These are phyloP conservation scores for Stemphylium lycopersici DNA, from an alignment of 2,329 filamentous ascomycete species.

Conservation along the genomic window DNA sequence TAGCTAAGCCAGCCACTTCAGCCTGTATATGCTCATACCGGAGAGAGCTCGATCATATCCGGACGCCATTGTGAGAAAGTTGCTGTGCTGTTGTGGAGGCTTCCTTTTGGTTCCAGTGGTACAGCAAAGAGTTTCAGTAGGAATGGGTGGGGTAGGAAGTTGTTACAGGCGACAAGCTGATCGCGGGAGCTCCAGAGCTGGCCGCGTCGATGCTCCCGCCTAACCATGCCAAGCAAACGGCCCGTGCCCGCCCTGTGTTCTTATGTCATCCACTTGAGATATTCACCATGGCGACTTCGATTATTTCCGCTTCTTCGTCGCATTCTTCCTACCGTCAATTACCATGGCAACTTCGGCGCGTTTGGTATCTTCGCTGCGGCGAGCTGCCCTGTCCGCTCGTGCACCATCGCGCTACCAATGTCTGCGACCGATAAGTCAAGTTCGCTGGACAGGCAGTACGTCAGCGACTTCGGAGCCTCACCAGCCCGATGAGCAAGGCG, in stretches of 20 bases:
- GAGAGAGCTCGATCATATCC: conserved; percentile 99
- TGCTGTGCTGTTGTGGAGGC: neutral
- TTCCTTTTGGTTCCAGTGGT: neutral
- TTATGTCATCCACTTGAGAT: conserved; percentile 36
- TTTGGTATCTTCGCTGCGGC: conserved; percentile 42
- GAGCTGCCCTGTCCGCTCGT: conserved; percentile 36
- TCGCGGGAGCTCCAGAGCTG: conserved; percentile 45
- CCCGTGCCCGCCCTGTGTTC: conserved; percentile 30
- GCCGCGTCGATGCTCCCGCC: conserved; percentile 49
- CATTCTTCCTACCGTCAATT: conserved; percentile 22
- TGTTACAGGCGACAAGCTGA: conserved; percentile 28
- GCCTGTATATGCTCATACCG: conserved; percentile 66
- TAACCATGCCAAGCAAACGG: conserved; percentile 40
- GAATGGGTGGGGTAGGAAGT: conserved; percentile 16
- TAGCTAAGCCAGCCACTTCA: conserved; percentile 30
- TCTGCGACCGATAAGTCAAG: conserved; percentile 38
- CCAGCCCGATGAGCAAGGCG: conserved; percentile 46
- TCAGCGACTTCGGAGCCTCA: conserved; percentile 52
- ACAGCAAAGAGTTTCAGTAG: conserved; percentile 6
- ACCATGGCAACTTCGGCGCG: conserved; percentile 46
- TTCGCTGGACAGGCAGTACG: conserved; percentile 45
- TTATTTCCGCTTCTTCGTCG: conserved; percentile 26
- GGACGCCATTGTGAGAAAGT: conserved; percentile 72
- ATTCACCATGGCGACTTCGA: conserved; percentile 23
- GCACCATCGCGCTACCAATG: conserved; percentile 28